A percentile compares a stretch with the other conserved stretches of the same genome.
These are phyloP conservation scores for Diddensiella santjacobensis DNA, from an alignment of 805 yeast genomes.

Conservation along the genomic window DNA sequence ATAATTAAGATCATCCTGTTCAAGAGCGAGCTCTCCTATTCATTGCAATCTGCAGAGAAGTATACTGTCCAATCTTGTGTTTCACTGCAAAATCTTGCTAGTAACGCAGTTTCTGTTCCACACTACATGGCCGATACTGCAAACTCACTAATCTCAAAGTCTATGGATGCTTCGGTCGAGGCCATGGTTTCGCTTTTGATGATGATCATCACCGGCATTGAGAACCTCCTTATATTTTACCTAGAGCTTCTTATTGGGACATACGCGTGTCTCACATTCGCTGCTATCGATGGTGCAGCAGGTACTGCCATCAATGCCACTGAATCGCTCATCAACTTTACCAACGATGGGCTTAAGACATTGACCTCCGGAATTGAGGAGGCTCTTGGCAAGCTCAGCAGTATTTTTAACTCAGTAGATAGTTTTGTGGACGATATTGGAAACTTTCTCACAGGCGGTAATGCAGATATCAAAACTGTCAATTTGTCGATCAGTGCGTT, in stretches of 20 bases:
- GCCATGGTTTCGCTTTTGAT: constrained; percentile 44
- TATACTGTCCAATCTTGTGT: constrained; percentile 45
- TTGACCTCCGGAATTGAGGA: constrained; percentile 60
- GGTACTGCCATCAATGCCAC: constrained; percentile 72
- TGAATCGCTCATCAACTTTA: constrained; percentile 53
- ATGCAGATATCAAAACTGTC: constrained; percentile 43
- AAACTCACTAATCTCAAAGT: constrained; percentile 46
- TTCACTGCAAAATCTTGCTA: constrained; percentile 40
- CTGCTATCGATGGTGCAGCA: constrained; percentile 69
- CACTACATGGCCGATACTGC: constrained; percentile 53
- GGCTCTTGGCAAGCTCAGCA: constrained; percentile 60
- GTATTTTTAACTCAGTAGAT: constrained; percentile 53
- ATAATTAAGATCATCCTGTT: constrained; percentile 61
- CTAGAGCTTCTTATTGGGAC: constrained; percentile 81
- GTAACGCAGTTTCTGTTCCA: constrained; percentile 46
- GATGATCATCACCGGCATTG: constrained; percentile 51
- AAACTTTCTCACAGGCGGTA: constrained; percentile 48
- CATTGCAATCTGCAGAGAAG: constrained; percentile 40
- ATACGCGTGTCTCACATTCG: constrained; percentile 73
- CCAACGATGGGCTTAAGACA: constrained; percentile 55
- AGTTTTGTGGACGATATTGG: constrained; percentile 50
- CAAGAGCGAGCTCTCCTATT: constrained; percentile 41
- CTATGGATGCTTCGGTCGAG: constrained; percentile 47
- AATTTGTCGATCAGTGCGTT: constrained; percentile 56
- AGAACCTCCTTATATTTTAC: constrained; percentile 57